A percentile compares a stretch with the other conserved stretches of the same genome.
Evolutionary conservation across 768 basidiomycete genomes (phyloP).

Genomic region (Lyophyllum atratum): DNA sequence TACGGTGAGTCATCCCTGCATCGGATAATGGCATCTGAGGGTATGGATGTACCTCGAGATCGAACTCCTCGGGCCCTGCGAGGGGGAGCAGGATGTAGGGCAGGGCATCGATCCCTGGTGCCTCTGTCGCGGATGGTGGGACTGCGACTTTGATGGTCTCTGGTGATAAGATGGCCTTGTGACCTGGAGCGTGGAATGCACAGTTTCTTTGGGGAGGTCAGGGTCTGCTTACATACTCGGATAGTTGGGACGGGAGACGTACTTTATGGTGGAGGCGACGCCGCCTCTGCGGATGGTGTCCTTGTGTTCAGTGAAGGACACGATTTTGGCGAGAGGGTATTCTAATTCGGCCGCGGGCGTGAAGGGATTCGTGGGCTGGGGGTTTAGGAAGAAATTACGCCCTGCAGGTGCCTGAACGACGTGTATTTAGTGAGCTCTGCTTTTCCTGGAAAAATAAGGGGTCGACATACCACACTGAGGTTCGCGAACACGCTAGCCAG

Average conservation of each 20-base stretch:
- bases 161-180: conserved; percentile 69
- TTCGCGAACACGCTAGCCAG: conserved; percentile 95
- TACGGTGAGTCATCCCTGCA: neutral
- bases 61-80: conserved; percentile 94
- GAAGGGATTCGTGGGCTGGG: conserved; percentile 54
- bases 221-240: neutral
- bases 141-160: conserved; percentile 60
- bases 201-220: conserved; percentile 60
- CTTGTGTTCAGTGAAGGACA: conserved; percentile 87
- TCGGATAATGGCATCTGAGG: neutral
- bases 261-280: conserved; percentile 89
- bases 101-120: conserved; percentile 82
- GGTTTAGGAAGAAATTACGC: conserved; percentile 77
- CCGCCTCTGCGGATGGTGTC: conserved; percentile 88
- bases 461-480: conserved; percentile 62
- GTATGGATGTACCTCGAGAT: conserved; percentile 69
- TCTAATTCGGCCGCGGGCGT: conserved; percentile 52
- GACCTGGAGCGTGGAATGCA: conserved; percentile 66
- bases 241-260: conserved; percentile 17
- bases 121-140: conserved; percentile 54
- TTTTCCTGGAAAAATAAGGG: neutral
- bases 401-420: conserved; percentile 66
- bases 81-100: conserved; percentile 87
- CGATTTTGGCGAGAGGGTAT: conserved; percentile 81
- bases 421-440: neutral